Evolutionary conservation across 192 early-diverging fungal species (phyloP).

Genomic region (Podila epigama): DNA sequence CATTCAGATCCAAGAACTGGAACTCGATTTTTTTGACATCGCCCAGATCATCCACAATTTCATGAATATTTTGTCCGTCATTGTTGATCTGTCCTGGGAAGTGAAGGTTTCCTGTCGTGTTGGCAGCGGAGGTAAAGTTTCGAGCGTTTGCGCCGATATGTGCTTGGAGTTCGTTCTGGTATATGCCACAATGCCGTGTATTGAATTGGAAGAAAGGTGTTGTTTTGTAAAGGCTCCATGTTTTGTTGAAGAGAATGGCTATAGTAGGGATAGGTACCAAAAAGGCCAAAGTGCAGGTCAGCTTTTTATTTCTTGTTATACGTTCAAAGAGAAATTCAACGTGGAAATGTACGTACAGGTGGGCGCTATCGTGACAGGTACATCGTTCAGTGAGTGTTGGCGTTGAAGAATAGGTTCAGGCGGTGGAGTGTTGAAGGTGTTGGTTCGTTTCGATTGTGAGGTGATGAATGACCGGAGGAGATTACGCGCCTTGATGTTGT

Average conservation of each 20-base stretch:
- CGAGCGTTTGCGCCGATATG: slow-evolving; percentile 32
- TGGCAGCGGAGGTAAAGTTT: slow-evolving; percentile 11
- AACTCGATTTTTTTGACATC: slow-evolving; percentile 28
- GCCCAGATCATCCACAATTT: slow-evolving; percentile 21
- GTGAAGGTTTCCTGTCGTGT: neutral
- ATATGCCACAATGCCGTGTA: neutral
- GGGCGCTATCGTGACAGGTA: neutral
- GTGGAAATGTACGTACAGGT: neutral
- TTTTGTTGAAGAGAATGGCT: slow-evolving; percentile 32
- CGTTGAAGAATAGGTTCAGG: neutral
- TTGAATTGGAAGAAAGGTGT: slow-evolving; percentile 33
- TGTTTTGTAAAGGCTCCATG: slow-evolving; percentile 38
- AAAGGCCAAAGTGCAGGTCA: neutral
- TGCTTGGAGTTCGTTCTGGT: slow-evolving; percentile 27
- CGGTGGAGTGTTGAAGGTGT: neutral
- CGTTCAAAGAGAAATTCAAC: neutral
- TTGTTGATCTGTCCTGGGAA: slow-evolving; percentile 36
- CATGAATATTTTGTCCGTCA: slow-evolving; percentile 16
- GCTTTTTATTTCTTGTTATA: too few relatives aligned
- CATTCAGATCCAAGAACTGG: slow-evolving; percentile 5
- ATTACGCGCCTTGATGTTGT: neutral
- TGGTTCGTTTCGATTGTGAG: neutral
- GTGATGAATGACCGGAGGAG: neutral
- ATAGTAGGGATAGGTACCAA: neutral
- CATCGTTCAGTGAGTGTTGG: neutral